Percentiles rank a stretch among this genome's conserved stretches.
phyloP scores from a whole-genome alignment of 1,284 basidiomycete species.

The Ustilago cynodontis region DNA sequence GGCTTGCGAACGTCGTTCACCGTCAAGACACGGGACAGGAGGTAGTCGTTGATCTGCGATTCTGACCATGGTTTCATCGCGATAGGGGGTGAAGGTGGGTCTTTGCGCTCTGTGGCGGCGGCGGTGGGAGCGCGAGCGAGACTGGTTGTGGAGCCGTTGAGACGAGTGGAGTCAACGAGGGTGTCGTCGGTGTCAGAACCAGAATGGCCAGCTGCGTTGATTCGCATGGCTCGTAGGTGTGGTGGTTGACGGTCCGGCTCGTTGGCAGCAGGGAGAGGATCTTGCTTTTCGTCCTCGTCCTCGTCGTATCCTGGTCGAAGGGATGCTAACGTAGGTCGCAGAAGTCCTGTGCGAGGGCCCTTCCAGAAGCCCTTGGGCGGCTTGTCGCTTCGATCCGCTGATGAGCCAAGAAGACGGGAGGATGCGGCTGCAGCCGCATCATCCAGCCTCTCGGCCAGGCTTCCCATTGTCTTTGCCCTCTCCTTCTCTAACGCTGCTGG shows the following conservation, averaged over 20 bases:
- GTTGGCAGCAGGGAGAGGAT: neutral
- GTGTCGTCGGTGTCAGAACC: conserved; percentile 62
- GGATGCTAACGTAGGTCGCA: conserved; percentile 59
- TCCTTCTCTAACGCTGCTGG: conserved; percentile 62
- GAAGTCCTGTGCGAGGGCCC: conserved; percentile 58
- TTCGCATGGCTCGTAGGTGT: conserved; percentile 37
- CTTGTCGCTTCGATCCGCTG: neutral
- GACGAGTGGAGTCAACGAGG: conserved; percentile 52
- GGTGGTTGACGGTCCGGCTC: conserved; percentile 32
- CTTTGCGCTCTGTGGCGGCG: conserved; percentile 13
- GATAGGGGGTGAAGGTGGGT: conserved; percentile 26
- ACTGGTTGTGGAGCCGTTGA: conserved; percentile 22
- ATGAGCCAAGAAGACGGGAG: neutral
- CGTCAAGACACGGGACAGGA: conserved; percentile 62
- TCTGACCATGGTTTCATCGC: conserved; percentile 55
- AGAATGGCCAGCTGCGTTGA: conserved; percentile 38
- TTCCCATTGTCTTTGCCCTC: conserved; percentile 44
- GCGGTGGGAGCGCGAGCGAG: conserved; percentile 14
- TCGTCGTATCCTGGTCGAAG: conserved; percentile 48
- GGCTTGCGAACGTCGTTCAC: conserved; percentile 63
- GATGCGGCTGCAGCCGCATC: conserved; percentile 19
- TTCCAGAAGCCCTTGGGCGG: conserved; percentile 55
- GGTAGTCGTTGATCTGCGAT: conserved; percentile 65
- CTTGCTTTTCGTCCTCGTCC: neutral
- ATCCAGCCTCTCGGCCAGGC: conserved; percentile 33